A percentile compares a stretch with the other conserved stretches of the same genome.
Conservation (phyloP, 1,139 yeast genomes). For the Hansenula anomala region DNA sequence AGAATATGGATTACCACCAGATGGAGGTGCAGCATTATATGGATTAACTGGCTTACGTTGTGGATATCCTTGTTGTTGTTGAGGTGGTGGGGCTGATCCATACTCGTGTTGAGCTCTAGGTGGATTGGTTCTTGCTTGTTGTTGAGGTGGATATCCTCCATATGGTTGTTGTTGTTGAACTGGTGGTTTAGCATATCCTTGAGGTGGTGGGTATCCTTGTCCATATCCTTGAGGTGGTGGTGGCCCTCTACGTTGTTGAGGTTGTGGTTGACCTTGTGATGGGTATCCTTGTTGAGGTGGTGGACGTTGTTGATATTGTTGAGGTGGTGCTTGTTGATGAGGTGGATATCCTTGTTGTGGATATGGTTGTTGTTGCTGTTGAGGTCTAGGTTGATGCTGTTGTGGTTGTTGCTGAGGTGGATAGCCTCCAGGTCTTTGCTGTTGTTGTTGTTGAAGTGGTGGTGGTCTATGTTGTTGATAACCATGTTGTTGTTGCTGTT, state of each 20-base stretch:
- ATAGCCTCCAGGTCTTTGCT: conserved; percentile 1
- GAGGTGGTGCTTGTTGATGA: conserved; percentile 1
- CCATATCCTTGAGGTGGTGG: conserved; percentile 2
- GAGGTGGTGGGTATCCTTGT: neutral
- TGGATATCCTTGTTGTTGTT: neutral
- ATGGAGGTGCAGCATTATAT: neutral
- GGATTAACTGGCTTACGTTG: conserved; percentile 5
- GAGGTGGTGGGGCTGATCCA: too few species aligned
- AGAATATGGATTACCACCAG: conserved; percentile 11
- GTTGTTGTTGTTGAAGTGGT: neutral
- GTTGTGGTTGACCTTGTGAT: neutral
- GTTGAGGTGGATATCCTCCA: conserved; percentile 2
- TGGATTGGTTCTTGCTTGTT: neutral
- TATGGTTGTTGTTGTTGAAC: neutral
- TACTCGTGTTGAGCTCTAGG: too few species aligned
- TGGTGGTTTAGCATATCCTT: neutral
- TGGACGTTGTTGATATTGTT: neutral
- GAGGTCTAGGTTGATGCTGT: too few species aligned
- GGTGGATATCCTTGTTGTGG: conserved; percentile 3
- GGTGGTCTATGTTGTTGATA: neutral
- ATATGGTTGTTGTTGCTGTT: too few species aligned
- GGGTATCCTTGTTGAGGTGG: neutral
- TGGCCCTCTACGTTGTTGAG: neutral
- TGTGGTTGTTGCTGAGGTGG: conserved; percentile 1
- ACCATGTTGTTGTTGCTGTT: conserved; percentile 2